Conservation (phyloP, 1,284 basidiomycete genomes). For the Chiua sp. region DNA sequence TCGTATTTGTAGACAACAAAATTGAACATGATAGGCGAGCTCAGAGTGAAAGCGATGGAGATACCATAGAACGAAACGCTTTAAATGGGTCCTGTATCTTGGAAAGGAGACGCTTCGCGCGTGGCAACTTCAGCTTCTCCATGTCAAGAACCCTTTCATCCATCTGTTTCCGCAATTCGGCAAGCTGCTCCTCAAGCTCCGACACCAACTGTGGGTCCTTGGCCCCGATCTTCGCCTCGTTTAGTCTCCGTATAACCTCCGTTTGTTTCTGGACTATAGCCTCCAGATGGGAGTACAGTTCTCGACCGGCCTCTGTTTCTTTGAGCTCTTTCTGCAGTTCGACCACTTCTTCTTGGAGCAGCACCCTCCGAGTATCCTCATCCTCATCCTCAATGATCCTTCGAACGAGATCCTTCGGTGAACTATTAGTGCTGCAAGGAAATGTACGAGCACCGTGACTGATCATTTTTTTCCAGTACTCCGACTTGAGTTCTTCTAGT, state of each 20-base stretch:
- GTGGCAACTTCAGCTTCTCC: slow-evolving; percentile 13
- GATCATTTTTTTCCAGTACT: slow-evolving; percentile 7
- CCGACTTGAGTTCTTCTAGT: slow-evolving; percentile 27
- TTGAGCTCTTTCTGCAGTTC: slow-evolving; percentile 4
- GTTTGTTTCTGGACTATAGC: slow-evolving; percentile 3
- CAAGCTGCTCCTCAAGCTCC: slow-evolving; percentile 6
- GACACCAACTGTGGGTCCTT: not conserved
- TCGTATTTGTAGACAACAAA: too few species aligned
- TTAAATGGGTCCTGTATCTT: not conserved
- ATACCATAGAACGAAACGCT: too few species aligned
- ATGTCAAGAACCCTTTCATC: slow-evolving; percentile 18
- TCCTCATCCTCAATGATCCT: not conserved
- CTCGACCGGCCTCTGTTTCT: slow-evolving; percentile 10
- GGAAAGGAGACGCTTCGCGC: slow-evolving; percentile 4
- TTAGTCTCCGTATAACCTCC: slow-evolving; percentile 8
- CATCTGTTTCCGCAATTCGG: slow-evolving; percentile 1
- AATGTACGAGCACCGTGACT: not conserved
- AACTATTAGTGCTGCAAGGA: not conserved
- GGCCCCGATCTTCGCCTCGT: slow-evolving; percentile 5
- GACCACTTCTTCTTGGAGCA: slow-evolving; percentile 16
- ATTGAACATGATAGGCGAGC: too few species aligned
- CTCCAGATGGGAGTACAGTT: slow-evolving; percentile 8
- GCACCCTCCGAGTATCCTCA: not conserved
- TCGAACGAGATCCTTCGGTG: slow-evolving; percentile 1
- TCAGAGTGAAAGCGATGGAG: too few species aligned